Conservation (phyloP, 2,329 filamentous ascomycete genomes). For the Epichloe bromicola region DNA sequence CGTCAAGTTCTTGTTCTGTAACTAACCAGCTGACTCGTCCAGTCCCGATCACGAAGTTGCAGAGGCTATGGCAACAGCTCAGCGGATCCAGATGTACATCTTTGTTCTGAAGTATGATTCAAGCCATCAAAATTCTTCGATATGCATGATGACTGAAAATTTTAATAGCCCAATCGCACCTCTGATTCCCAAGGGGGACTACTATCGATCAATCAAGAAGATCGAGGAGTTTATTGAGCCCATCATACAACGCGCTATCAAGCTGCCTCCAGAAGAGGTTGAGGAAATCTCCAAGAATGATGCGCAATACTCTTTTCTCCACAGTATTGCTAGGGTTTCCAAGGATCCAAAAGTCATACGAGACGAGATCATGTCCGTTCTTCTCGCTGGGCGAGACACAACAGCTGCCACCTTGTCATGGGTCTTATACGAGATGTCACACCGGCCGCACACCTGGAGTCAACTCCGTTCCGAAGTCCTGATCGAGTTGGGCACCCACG, state of each 20-base stretch:
- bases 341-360: conserved; percentile 49
- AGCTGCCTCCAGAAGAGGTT: conserved; percentile 49
- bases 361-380: conserved; percentile 62
- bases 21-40: neutral
- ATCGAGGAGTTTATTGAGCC: conserved; percentile 58
- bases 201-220: conserved; percentile 46
- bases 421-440: conserved; percentile 67
- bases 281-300: conserved; percentile 56
- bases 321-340: conserved; percentile 59
- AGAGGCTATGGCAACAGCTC: conserved; percentile 55
- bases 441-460: conserved; percentile 50
- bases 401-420: conserved; percentile 73
- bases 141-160: neutral
- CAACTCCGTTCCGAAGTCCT: conserved; percentile 64
- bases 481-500: conserved; percentile 46
- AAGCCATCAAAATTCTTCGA: neutral
- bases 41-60: conserved; percentile 49
- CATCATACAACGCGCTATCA: conserved; percentile 54
- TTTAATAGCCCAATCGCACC: conserved; percentile 39
- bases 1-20: conserved; percentile 26
- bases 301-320: conserved; percentile 60
- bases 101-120: conserved; percentile 30
- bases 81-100: conserved; percentile 51
- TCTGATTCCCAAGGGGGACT: conserved; percentile 45
- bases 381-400: conserved; percentile 78